phyloP scores from a whole-genome alignment of 1,284 basidiomycete species.

The Flammula alnicola region DNA sequence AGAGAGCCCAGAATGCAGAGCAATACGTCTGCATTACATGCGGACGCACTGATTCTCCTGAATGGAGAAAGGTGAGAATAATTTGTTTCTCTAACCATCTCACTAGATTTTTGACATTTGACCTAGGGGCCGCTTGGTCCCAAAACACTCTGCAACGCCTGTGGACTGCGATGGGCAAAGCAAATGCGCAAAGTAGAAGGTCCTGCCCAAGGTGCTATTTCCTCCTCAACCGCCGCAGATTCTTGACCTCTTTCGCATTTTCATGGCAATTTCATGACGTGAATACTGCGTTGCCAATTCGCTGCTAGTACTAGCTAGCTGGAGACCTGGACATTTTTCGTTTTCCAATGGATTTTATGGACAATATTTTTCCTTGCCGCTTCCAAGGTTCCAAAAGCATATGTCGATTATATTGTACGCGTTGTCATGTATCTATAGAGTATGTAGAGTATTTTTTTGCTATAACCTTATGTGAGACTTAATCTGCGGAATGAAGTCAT shows the following conservation, averaged over 20 bases:
- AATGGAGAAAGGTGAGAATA: conserved; percentile 78
- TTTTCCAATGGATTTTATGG: too few species aligned
- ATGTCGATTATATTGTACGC: too few species aligned
- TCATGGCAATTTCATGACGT: too few species aligned
- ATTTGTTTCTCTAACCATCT: conserved; percentile 17
- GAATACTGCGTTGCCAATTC: too few species aligned
- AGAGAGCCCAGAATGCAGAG: conserved; percentile 57
- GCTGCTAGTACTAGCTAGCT: too few species aligned
- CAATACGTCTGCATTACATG: conserved; percentile 80
- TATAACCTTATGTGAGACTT: too few species aligned
- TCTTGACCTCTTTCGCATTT: too few species aligned
- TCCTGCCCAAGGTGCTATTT: conserved; percentile 9
- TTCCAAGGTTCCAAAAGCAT: too few species aligned
- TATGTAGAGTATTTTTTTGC: too few species aligned
- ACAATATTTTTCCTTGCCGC: too few species aligned
- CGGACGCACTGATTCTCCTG: conserved; percentile 80
- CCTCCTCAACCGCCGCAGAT: neutral
- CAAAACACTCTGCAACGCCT: conserved; percentile 89
- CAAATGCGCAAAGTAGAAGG: conserved; percentile 38
- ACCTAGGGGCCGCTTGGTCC: conserved; percentile 77
- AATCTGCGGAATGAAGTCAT: neutral
- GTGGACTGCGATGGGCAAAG: conserved; percentile 86
- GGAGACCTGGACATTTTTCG: too few species aligned
- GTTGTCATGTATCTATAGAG: too few species aligned
- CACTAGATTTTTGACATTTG: conserved; percentile 9